These are phyloP conservation scores for Kurtzmaniella quercitrusa DNA, from an alignment of 1,139 yeast species.

Conservation along the genomic window DNA sequence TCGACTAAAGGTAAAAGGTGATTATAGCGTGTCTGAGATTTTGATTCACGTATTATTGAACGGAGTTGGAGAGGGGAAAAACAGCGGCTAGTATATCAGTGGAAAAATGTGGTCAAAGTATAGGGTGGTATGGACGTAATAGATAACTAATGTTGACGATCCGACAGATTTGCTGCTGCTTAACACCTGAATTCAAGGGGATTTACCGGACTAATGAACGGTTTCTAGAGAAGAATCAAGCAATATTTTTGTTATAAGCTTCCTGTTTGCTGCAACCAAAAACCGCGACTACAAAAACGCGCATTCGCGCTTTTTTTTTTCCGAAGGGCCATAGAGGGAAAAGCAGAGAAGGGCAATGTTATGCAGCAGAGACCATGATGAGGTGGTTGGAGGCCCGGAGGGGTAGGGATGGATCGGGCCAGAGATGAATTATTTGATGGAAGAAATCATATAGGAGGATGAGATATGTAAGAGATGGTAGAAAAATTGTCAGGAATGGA, in stretches of 20 bases:
- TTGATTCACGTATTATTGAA: too few relatives aligned
- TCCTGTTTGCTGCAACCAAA: not conserved
- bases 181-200: not conserved
- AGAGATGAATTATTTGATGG: too few relatives aligned
- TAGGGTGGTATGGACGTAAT: not conserved
- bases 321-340: not conserved
- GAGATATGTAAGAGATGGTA: too few relatives aligned
- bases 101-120: not conserved
- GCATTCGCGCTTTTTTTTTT: slow-evolving; percentile 3
- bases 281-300: slow-evolving; percentile 1
- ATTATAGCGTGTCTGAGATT: too few relatives aligned
- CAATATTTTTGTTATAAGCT: not conserved
- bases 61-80: too few relatives aligned
- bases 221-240: not conserved
- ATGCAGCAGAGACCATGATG: not conserved
- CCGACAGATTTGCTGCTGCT: not conserved
- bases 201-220: not conserved
- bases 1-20: too few relatives aligned
- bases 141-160: not conserved
- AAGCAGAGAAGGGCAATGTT: not conserved
- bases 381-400: not conserved
- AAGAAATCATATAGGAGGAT: too few relatives aligned
- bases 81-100: not conserved
- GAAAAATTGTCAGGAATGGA: too few relatives aligned
- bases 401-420: too few relatives aligned